These are phyloP conservation scores for Castanea sativa DNA, from an alignment of 306 rosid species.

Conservation along the genomic window DNA sequence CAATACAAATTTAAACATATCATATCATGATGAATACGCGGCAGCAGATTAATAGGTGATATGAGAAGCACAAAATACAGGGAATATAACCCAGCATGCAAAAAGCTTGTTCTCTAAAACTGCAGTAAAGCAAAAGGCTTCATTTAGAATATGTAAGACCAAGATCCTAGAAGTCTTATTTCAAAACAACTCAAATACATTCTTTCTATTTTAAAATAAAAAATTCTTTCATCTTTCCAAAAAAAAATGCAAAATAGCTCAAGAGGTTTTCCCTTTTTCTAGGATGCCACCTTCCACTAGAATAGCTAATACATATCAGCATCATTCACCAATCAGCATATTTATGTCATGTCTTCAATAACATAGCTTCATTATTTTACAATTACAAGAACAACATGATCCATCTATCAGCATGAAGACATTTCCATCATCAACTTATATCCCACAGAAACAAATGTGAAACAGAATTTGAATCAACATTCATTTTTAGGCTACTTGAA, in stretches of 20 bases:
- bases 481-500: slow-evolving; percentile 4
- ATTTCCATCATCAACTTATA: not conserved
- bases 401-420: not conserved
- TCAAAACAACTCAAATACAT: not conserved
- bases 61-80: not conserved
- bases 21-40: not conserved
- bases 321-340: not conserved
- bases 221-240: not conserved
- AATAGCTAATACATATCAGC: not conserved
- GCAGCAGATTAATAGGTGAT: not conserved
- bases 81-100: not conserved
- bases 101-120: not conserved
- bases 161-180: not conserved
- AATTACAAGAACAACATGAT: not conserved
- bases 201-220: not conserved
- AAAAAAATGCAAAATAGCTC: not conserved
- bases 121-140: not conserved
- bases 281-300: not conserved
- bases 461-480: slow-evolving; percentile 16
- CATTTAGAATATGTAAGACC: not conserved
- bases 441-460: slow-evolving; percentile 1
- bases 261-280: not conserved
- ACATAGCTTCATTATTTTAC: not conserved
- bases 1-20: not conserved
- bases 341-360: not conserved